Conservation (phyloP, 768 basidiomycete genomes). For the Lentinus brumalis region DNA sequence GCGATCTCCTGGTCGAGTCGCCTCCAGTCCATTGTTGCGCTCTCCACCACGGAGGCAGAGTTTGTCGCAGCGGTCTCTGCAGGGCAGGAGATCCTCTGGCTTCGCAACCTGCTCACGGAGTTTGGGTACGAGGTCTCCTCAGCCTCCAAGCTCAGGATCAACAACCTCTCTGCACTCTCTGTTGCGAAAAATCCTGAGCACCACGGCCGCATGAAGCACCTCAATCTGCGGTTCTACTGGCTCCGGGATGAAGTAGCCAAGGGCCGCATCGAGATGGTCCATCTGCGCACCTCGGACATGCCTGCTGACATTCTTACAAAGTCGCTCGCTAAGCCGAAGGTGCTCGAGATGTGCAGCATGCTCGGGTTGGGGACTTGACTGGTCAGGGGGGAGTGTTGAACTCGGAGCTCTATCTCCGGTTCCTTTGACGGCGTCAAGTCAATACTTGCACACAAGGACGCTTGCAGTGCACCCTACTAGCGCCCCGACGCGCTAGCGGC, state of each 20-base stretch:
- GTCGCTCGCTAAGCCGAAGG: conserved; percentile 23
- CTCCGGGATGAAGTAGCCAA: conserved; percentile 29
- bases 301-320: conserved; percentile 40
- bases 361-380: no score
- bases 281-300: conserved; percentile 29
- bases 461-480: no score
- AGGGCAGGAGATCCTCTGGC: conserved; percentile 35
- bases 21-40: no score
- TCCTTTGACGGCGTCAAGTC: no score
- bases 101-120: conserved; percentile 34
- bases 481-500: no score
- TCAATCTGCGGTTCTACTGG: conserved; percentile 39
- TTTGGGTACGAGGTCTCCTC: conserved; percentile 20
- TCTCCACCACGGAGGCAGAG: no score
- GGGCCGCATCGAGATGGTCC: not conserved
- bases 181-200: conserved; percentile 33
- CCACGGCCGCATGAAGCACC: conserved; percentile 37
- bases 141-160: conserved; percentile 33
- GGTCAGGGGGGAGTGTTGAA: no score
- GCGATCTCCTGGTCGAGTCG: no score
- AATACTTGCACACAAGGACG: no score
- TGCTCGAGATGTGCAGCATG: no score
- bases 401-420: no score
- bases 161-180: conserved; percentile 40
- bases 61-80: no score